phyloP scores from a whole-genome alignment of 768 basidiomycete genomes.

The Mycena pura region DNA sequence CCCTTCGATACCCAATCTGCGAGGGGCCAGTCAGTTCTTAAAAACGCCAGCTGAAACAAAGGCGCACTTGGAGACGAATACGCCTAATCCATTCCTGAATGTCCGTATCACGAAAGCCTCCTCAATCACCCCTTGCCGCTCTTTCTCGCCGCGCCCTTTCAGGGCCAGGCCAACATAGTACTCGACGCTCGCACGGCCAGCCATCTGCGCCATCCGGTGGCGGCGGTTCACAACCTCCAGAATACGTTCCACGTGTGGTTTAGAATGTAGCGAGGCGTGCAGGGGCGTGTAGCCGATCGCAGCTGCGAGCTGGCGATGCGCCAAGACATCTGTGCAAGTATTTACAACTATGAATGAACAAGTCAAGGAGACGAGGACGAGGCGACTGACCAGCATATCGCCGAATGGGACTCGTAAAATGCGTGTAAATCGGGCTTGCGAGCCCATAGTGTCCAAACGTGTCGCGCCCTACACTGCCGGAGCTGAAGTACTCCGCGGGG shows the following conservation, averaged over 20 bases:
- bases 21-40: not conserved
- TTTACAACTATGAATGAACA: not conserved
- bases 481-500: slow-evolving; percentile 97
- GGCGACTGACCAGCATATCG: slow-evolving; percentile 82
- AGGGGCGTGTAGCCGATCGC: slow-evolving; percentile 85
- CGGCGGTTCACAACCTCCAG: slow-evolving; percentile 88
- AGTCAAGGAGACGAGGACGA: not conserved
- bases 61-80: slow-evolving; percentile 91
- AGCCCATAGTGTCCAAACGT: slow-evolving; percentile 97
- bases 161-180: slow-evolving; percentile 96
- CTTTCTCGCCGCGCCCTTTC: slow-evolving; percentile 62
- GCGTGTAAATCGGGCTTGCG: slow-evolving; percentile 97
- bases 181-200: slow-evolving; percentile 93
- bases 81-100: slow-evolving; percentile 95
- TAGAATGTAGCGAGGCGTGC: slow-evolving; percentile 88
- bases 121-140: slow-evolving; percentile 60
- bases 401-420: slow-evolving; percentile 97
- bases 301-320: slow-evolving; percentile 90
- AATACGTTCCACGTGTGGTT: slow-evolving; percentile 84
- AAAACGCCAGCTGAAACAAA: not conserved
- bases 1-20: slow-evolving; percentile 91
- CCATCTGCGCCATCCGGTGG: slow-evolving; percentile 98
- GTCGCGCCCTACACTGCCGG: slow-evolving; percentile 90
- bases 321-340: slow-evolving; percentile 77
- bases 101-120: slow-evolving; percentile 94